Percentiles rank a stretch among this genome's conserved stretches.
Evolutionary conservation across 495 filamentous ascomycete genomes (phyloP).

Genomic region (Aspergillus ellipticus): DNA sequence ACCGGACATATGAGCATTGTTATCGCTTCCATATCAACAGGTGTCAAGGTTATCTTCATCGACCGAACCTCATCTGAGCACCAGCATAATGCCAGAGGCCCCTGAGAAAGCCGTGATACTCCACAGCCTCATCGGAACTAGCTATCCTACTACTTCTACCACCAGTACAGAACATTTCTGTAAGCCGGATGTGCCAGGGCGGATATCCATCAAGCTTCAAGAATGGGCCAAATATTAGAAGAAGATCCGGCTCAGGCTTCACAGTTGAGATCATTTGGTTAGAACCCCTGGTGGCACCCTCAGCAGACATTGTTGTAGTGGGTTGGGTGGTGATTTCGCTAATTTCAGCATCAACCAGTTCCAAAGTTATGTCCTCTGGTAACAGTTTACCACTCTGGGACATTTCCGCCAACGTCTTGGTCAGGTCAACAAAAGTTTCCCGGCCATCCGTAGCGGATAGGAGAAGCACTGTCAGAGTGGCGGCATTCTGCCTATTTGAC

Average conservation of each 20-base stretch:
- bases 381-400: slow-evolving; percentile 80
- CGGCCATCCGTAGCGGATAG: slow-evolving; percentile 85
- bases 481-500: slow-evolving; percentile 18
- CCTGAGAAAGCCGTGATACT: slow-evolving; percentile 88
- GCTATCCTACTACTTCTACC: slow-evolving; percentile 36
- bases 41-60: slow-evolving; percentile 42
- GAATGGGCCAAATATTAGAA: slow-evolving; percentile 78
- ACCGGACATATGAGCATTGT: background rate
- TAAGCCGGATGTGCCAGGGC: slow-evolving; percentile 91
- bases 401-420: slow-evolving; percentile 93
- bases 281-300: background rate
- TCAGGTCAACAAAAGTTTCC: slow-evolving; percentile 90
- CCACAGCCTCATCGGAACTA: slow-evolving; percentile 57
- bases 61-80: slow-evolving; percentile 84
- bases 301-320: slow-evolving; percentile 14
- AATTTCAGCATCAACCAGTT: slow-evolving; percentile 89
- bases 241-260: slow-evolving; percentile 74
- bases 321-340: slow-evolving; percentile 52
- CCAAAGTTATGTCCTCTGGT: slow-evolving; percentile 71
- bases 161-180: slow-evolving; percentile 76
- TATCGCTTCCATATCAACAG: background rate
- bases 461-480: slow-evolving; percentile 76
- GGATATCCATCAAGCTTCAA: slow-evolving; percentile 88
- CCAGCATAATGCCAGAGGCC: slow-evolving; percentile 79
- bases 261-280: slow-evolving; percentile 5